Conservation (phyloP, 768 basidiomycete species). For the Mrakia gelida region DNA sequence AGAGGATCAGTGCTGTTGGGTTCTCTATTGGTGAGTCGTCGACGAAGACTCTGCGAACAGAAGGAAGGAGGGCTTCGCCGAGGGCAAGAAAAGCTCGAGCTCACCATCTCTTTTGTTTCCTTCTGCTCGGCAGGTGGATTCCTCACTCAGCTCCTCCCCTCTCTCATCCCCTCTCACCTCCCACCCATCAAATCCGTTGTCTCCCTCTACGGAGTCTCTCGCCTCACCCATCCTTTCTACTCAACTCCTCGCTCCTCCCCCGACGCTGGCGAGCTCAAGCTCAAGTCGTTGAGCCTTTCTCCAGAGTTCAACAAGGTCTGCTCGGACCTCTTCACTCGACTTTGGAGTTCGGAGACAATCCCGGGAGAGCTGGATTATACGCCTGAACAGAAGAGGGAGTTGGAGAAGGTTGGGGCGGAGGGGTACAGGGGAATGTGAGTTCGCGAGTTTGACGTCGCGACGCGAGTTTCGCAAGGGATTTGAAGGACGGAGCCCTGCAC, state of each 20-base stretch:
- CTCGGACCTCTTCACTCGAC: not conserved
- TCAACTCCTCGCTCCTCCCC: not conserved
- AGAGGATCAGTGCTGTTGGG: not conserved
- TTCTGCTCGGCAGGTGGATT: not conserved
- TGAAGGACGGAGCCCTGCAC: no score
- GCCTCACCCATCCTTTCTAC: constrained; percentile 1
- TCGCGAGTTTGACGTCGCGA: not conserved
- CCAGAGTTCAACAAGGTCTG: not conserved
- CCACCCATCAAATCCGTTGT: not conserved
- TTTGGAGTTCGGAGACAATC: not conserved
- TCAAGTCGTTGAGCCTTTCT: not conserved
- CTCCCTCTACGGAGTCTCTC: not conserved
- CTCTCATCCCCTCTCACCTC: not conserved
- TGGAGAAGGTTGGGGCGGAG: not conserved
- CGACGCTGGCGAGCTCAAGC: not conserved
- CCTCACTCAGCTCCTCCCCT: constrained; percentile 9
- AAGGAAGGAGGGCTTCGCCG: no score
- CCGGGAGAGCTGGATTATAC: not conserved
- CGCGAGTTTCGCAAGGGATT: not conserved
- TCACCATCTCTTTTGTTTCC: not conserved
- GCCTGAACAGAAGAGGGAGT: not conserved
- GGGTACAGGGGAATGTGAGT: constrained; percentile 8
- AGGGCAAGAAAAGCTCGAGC: not conserved
- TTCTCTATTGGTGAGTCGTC: not conserved
- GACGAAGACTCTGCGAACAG: no score